These are phyloP conservation scores for Cercospora sp. DNA, from an alignment of 2,329 filamentous ascomycete genomes.

Conservation along the genomic window DNA sequence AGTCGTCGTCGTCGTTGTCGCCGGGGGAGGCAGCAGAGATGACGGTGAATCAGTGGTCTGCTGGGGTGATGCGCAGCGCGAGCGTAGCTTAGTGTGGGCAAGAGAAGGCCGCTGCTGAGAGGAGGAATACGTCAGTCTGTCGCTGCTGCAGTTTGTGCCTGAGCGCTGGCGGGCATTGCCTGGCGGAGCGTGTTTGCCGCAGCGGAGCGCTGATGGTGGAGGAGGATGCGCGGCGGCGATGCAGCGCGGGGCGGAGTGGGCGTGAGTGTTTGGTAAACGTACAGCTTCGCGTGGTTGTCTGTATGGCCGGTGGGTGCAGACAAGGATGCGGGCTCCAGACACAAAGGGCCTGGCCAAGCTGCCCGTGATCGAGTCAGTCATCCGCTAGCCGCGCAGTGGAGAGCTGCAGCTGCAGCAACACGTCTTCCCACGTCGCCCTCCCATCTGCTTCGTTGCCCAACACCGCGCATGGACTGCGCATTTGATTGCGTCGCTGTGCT, in stretches of 20 bases:
- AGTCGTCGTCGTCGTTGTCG: background rate
- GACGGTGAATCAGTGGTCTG: background rate
- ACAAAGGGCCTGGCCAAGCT: background rate
- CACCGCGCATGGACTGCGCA: background rate
- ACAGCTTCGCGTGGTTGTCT: background rate
- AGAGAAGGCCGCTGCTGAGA: background rate
- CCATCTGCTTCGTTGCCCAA: background rate
- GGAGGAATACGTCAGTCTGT: slow-evolving; percentile 4
- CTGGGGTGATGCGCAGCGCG: background rate
- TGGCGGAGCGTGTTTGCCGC: background rate
- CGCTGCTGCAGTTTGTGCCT: background rate
- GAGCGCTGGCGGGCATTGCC: background rate
- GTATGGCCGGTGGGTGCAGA: background rate
- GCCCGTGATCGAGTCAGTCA: background rate
- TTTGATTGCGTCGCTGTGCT: background rate
- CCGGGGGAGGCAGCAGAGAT: background rate
- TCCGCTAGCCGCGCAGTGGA: background rate
- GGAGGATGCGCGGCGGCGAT: background rate
- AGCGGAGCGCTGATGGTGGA: background rate
- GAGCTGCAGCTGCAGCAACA: background rate
- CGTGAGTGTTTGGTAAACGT: background rate
- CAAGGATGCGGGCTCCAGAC: background rate
- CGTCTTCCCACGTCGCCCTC: background rate
- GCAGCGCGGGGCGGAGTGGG: background rate
- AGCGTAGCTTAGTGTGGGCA: background rate